Evolutionary conservation across 768 basidiomycete genomes (phyloP).

Genomic region (Sarcodon sp.): DNA sequence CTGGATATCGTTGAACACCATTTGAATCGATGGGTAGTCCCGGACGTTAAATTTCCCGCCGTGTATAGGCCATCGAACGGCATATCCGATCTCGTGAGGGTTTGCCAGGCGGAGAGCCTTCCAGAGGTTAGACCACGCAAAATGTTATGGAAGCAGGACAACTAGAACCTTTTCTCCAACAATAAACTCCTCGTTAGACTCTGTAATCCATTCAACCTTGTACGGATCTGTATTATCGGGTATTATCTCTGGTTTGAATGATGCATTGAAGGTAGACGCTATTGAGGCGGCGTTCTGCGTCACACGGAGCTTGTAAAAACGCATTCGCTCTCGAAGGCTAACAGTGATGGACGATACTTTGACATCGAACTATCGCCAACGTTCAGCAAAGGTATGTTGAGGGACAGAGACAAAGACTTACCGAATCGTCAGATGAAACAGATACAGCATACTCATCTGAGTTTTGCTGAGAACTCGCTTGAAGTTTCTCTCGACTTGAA

Average conservation of each 20-base stretch:
- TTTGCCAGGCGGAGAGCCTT: constrained; percentile 64
- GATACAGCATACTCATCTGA: constrained; percentile 40
- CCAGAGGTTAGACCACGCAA: neutral
- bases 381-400: neutral
- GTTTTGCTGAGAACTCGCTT: constrained; percentile 11
- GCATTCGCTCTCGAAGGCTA: constrained; percentile 73
- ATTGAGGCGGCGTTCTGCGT: constrained; percentile 59
- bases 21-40: constrained; percentile 62
- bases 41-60: constrained; percentile 72
- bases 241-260: constrained; percentile 79
- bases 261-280: constrained; percentile 69
- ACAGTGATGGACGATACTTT: constrained; percentile 62
- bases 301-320: constrained; percentile 72
- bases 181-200: constrained; percentile 34
- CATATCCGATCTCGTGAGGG: constrained; percentile 54
- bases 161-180: constrained; percentile 59
- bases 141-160: neutral
- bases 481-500: constrained; percentile 17
- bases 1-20: constrained; percentile 69
- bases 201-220: constrained; percentile 73
- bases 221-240: constrained; percentile 76
- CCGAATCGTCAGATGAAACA: constrained; percentile 46
- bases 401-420: constrained; percentile 20
- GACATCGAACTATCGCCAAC: constrained; percentile 48
- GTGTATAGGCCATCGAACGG: constrained; percentile 72